Conservation (phyloP, 352 stramenopile species). For the Blastocystis sp. region DNA sequence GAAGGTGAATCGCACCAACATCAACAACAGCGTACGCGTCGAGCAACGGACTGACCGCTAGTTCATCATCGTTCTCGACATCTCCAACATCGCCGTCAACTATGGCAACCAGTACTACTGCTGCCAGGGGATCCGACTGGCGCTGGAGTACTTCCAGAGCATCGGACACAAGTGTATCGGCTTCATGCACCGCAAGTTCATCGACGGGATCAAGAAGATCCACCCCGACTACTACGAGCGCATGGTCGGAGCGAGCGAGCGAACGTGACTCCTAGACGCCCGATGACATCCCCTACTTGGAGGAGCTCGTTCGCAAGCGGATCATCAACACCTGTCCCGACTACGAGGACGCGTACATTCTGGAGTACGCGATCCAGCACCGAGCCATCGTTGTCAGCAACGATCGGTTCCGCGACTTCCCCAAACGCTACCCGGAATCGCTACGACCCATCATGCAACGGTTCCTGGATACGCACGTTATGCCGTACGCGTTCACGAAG, state of each 20-base stretch:
- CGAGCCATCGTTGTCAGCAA: slow-evolving; percentile 14
- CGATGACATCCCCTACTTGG: not conserved
- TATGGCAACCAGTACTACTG: slow-evolving; percentile 1
- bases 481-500: slow-evolving; percentile 14
- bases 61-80: slow-evolving; percentile 19
- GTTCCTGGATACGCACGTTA: not conserved
- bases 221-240: not conserved
- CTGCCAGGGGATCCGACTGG: not conserved
- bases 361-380: slow-evolving; percentile 15
- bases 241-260: not conserved
- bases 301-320: not conserved
- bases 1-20: slow-evolving; percentile 22
- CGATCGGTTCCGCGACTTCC: not conserved
- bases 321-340: not conserved
- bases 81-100: slow-evolving; percentile 24
- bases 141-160: not conserved
- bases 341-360: slow-evolving; percentile 27
- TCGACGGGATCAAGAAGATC: slow-evolving; percentile 23
- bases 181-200: slow-evolving; percentile 8
- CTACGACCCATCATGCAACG: slow-evolving; percentile 8
- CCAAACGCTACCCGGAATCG: not conserved
- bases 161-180: not conserved
- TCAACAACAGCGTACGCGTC: not conserved
- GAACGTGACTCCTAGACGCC: not conserved
- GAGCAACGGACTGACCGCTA: not conserved